Evolutionary conservation across 148 eudicot genomes (phyloP).

Genomic region (Amaranthus cruentus): DNA sequence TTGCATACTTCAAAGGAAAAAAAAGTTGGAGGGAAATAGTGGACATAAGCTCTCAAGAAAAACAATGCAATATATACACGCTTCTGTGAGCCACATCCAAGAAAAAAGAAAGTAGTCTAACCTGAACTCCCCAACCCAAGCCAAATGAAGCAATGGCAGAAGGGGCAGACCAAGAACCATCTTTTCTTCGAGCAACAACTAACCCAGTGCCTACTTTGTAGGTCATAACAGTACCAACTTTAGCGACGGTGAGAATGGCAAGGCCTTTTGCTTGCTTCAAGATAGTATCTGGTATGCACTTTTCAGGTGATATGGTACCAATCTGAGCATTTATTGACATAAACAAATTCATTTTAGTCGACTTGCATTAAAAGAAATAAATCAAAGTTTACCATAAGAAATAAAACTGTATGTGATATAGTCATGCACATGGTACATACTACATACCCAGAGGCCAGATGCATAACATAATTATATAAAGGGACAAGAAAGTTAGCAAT

Average conservation of each 20-base stretch:
- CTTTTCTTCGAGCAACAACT: slow-evolving; percentile 58
- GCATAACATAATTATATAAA: not conserved
- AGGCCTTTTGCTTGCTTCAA: slow-evolving; percentile 62
- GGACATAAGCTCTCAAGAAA: not conserved
- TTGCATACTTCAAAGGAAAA: not conserved
- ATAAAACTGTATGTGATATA: not conserved
- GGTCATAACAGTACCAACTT: slow-evolving; percentile 51
- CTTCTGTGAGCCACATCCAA: not conserved
- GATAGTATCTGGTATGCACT: slow-evolving; percentile 56
- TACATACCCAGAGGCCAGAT: not conserved
- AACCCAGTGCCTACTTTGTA: slow-evolving; percentile 63
- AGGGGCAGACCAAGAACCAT: slow-evolving; percentile 68
- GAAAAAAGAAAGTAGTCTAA: slow-evolving; percentile 14
- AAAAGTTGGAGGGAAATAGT: not conserved
- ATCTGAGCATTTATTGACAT: slow-evolving; percentile 31
- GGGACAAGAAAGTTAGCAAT: not conserved
- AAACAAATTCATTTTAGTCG: not conserved
- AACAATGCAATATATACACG: not conserved
- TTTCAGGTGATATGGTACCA: slow-evolving; percentile 45
- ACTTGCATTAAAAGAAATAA: not conserved
- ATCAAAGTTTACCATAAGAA: not conserved
- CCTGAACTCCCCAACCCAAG: slow-evolving; percentile 77
- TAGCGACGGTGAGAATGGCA: slow-evolving; percentile 62
- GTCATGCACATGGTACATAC: slow-evolving; percentile 3
- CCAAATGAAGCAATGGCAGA: slow-evolving; percentile 67